Evolutionary conservation across 169 alveolate species (phyloP), one percentile per base, ranked within the genome.

Genomic region (Plasmodium sp.): DNA sequence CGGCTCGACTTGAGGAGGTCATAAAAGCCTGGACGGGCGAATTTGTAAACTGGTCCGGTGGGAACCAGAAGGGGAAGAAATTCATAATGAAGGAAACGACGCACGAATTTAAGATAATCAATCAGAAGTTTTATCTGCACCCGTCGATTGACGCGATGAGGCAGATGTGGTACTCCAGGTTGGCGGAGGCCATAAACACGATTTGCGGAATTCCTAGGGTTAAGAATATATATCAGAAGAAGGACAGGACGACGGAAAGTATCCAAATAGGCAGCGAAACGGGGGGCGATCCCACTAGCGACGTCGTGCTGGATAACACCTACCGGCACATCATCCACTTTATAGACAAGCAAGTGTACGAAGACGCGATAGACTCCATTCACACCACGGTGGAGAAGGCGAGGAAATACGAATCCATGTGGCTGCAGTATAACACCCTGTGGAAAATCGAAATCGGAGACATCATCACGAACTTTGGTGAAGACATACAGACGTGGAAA

Each of bases 361-460:
- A 92, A 39, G 82, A 91, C 3, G 93, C 96, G 18, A 36, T 77
- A 31, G 88, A 39, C 58, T 83, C 80, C 71, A 95, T 85, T 58
- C 81, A 80, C 31, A 90, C 77, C 43, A 97, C 97, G 12, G 98
- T 97, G 73, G 82, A 93, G 27, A 82, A 95, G 45, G 95, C 98
- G 72, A 98, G 96, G 54, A 96, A 95, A 80, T 99, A 98, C 82
- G 99, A 98, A 39, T 96, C 97, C 14, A 97, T 99, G 43, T 99
- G 99, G 99, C 95, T 97, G 84, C 98, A 98, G 95, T 99, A 98
- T 95, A 98, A 99, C 94, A 98, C 99, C 7, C 94, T 99, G 18
- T 99, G 99, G 99, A 98, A 98, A 91, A 98, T 99, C 79, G 99
- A 98, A 79, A 96, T 98, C 18, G 96, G 96, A 54, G 97, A 97